These are phyloP conservation scores for Ustilaginoidea virens DNA, from an alignment of 2,329 filamentous ascomycete species.

Conservation along the genomic window DNA sequence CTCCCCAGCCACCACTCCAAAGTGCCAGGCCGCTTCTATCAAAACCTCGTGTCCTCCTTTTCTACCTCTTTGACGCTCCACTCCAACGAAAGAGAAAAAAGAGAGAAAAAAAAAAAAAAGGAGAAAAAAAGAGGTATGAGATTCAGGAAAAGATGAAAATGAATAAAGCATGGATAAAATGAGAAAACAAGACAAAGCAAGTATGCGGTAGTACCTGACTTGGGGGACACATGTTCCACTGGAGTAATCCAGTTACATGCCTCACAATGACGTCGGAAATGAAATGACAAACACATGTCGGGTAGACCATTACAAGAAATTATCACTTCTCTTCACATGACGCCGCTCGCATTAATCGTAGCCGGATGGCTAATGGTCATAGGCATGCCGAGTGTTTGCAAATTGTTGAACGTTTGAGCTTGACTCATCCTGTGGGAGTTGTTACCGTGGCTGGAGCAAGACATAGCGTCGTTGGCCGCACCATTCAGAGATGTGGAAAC, in stretches of 20 bases:
- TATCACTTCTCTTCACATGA: constrained; percentile 22
- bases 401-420: constrained; percentile 33
- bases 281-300: constrained; percentile 4
- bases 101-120: constrained; percentile 5
- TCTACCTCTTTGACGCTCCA: constrained; percentile 11
- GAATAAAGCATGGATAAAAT: constrained; percentile 10
- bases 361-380: constrained; percentile 45
- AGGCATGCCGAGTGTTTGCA: constrained; percentile 48
- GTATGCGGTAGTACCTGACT: constrained; percentile 2
- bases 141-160: constrained; percentile 1
- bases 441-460: constrained; percentile 8
- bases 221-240: constrained; percentile 1
- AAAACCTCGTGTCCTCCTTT: constrained; percentile 10
- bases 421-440: constrained; percentile 6
- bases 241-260: no score
- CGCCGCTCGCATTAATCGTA: constrained; percentile 27
- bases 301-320: constrained; percentile 1
- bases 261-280: no score
- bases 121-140: constrained; percentile 11
- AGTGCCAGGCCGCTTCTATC: no score
- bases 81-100: no score
- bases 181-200: constrained; percentile 1
- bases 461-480: constrained; percentile 17
- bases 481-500: constrained; percentile 35
- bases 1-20: no score